phyloP scores from a whole-genome alignment of 164 flowering plant genomes.

The Piper betle region DNA sequence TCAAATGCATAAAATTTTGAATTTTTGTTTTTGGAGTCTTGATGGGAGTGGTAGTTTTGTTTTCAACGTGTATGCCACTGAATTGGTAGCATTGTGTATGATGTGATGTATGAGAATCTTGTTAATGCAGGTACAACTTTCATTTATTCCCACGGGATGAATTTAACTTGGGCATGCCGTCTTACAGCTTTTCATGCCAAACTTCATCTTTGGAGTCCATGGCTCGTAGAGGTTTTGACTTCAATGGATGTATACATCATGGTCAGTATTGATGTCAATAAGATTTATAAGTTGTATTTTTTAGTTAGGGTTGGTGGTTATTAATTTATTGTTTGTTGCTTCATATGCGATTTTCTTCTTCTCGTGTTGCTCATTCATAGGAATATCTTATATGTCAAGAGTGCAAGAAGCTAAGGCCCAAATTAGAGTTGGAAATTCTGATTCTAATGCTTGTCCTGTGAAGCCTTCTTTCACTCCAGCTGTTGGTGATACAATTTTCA shows the following conservation, averaged over 20 bases:
- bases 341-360: not conserved
- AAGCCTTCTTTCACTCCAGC: slow-evolving; percentile 31
- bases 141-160: slow-evolving; percentile 88
- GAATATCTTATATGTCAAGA: slow-evolving; percentile 83
- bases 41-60: not conserved
- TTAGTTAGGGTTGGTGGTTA: not conserved
- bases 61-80: not conserved
- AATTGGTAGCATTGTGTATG: not conserved
- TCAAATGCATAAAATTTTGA: not conserved
- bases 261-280: slow-evolving; percentile 30
- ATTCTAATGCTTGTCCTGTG: slow-evolving; percentile 6
- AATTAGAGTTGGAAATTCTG: slow-evolving; percentile 25
- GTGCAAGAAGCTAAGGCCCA: slow-evolving; percentile 59
- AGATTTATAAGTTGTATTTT: not conserved
- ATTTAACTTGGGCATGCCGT: slow-evolving; percentile 62
- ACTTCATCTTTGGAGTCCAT: slow-evolving; percentile 57
- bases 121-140: slow-evolving; percentile 59
- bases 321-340: not conserved
- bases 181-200: slow-evolving; percentile 79
- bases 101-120: not conserved
- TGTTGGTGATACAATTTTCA: slow-evolving; percentile 58
- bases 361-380: slow-evolving; percentile 18
- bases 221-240: slow-evolving; percentile 79
- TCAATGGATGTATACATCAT: slow-evolving; percentile 66
- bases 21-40: not conserved